Conservation (phyloP, 306 rosid genomes). For the Phaseolus lunatus region DNA sequence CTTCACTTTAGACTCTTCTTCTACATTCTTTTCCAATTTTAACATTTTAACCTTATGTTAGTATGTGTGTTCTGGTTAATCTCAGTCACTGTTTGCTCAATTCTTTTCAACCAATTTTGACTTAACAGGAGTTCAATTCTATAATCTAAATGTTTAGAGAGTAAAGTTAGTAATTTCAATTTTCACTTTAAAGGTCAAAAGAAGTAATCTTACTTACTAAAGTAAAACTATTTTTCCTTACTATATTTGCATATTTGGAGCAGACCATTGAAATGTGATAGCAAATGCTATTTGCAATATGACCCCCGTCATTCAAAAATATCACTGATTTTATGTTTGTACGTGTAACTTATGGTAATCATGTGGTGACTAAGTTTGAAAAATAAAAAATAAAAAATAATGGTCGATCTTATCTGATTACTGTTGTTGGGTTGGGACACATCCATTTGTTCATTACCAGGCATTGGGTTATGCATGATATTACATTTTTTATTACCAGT, state of each 20-base stretch:
- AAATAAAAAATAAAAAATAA: no score
- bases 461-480: no score
- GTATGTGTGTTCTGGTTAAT: neutral
- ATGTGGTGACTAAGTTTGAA: neutral
- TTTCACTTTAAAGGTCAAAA: neutral
- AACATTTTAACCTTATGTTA: neutral
- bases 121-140: neutral
- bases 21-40: neutral
- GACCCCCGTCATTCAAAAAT: neutral
- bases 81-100: neutral
- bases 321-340: neutral
- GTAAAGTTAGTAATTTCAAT: neutral
- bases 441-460: neutral
- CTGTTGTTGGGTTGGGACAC: neutral
- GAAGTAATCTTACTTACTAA: neutral
- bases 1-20: neutral
- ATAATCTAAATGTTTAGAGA: neutral
- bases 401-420: neutral
- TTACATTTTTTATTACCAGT: no score
- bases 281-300: neutral
- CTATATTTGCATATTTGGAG: neutral
- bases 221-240: neutral
- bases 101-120: neutral
- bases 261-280: neutral
- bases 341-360: neutral